phyloP scores from a whole-genome alignment of 1,139 yeast genomes.

The Taphrina deformans region DNA sequence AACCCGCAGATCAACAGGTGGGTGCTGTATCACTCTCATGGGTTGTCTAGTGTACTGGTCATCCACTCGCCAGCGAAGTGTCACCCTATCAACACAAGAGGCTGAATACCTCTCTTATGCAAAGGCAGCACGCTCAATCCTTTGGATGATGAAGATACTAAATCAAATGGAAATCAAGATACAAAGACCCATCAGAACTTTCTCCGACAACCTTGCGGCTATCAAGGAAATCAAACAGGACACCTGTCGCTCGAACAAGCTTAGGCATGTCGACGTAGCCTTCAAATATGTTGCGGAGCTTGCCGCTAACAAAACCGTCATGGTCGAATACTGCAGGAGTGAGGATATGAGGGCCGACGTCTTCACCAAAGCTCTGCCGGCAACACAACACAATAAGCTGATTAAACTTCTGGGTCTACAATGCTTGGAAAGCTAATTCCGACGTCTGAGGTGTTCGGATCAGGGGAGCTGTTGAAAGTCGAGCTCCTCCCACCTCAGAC shows the following conservation, averaged over 20 bases:
- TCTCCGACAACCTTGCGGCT: not conserved
- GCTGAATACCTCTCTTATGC: not conserved
- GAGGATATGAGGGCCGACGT: not conserved
- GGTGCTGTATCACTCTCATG: not conserved
- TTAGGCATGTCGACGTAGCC: not conserved
- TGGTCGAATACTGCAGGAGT: not conserved
- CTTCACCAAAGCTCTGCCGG: not conserved
- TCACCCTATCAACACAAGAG: not conserved
- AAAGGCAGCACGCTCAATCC: not conserved
- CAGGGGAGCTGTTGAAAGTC: too few species aligned
- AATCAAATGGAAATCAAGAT: not conserved
- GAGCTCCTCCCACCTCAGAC: too few species aligned
- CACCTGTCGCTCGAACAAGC: not conserved
- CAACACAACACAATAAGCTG: not conserved
- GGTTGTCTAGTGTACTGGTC: not conserved
- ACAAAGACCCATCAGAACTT: not conserved
- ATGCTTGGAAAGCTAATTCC: too few species aligned
- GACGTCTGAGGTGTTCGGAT: too few species aligned
- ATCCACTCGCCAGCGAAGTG: not conserved
- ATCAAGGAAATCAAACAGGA: not conserved
- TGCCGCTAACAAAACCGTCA: not conserved
- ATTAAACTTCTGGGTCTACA: not conserved
- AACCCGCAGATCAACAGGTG: not conserved
- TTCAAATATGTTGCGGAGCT: not conserved
- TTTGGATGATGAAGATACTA: not conserved